phyloP scores from a whole-genome alignment of 345 rosid genomes.

The Lepidium africanum region DNA sequence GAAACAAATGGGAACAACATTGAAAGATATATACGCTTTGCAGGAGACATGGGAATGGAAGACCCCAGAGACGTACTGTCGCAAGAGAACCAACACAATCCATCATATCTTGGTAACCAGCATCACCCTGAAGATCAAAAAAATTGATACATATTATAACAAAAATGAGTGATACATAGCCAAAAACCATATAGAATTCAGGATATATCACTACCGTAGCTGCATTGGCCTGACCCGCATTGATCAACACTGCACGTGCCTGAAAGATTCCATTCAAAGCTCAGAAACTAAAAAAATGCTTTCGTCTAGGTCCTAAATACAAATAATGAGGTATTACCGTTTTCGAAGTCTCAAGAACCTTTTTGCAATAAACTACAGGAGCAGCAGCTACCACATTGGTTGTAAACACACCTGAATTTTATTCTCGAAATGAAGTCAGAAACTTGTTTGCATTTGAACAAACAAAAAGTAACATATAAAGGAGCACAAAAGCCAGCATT shows the following conservation, averaged over 20 bases:
- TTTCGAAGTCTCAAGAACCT: slow-evolving; percentile 38
- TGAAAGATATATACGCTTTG: neutral
- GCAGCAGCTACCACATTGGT: slow-evolving; percentile 90
- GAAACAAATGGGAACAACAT: neutral
- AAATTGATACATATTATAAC: neutral
- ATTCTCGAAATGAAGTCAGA: neutral
- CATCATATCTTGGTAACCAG: slow-evolving; percentile 75
- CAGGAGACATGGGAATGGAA: neutral
- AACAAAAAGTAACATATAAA: neutral
- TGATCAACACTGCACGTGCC: slow-evolving; percentile 92
- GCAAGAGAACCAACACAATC: slow-evolving; percentile 75
- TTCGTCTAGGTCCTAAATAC: neutral
- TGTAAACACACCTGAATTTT: slow-evolving; percentile 69
- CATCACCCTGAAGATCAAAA: slow-evolving; percentile 63
- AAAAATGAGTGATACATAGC: neutral
- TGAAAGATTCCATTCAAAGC: slow-evolving; percentile 22
- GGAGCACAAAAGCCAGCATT: neutral
- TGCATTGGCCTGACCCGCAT: slow-evolving; percentile 99
- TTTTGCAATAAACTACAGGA: slow-evolving; percentile 78
- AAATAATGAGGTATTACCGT: slow-evolving; percentile 31
- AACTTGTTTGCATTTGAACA: neutral
- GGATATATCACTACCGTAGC: slow-evolving; percentile 58
- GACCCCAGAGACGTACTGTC: slow-evolving; percentile 31
- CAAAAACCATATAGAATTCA: neutral
- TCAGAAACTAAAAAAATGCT: neutral